Conservation (phyloP, 192 early-diverging fungal species). For the Coemansia sp. region DNA sequence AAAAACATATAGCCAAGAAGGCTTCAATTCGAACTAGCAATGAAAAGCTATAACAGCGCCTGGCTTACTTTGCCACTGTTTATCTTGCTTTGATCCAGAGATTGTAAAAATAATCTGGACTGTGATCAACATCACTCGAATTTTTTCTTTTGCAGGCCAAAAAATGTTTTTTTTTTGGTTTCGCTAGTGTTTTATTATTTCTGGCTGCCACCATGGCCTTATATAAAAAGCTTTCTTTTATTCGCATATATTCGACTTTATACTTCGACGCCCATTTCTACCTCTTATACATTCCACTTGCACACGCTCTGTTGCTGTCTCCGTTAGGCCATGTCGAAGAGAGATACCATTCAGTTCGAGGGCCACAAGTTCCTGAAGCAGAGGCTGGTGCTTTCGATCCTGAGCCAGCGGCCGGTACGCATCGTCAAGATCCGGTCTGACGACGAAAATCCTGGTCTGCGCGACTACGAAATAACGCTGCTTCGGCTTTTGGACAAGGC, state of each 20-base stretch:
- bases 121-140: background rate
- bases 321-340: constrained; percentile 28
- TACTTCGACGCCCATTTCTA: constrained; percentile 6
- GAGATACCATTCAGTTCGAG: constrained; percentile 56
- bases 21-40: too few relatives aligned
- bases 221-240: background rate
- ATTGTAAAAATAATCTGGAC: background rate
- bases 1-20: background rate
- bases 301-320: background rate
- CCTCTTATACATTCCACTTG: constrained; percentile 3
- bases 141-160: background rate
- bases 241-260: background rate
- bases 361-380: constrained; percentile 88
- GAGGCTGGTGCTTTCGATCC: constrained; percentile 81
- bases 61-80: too few relatives aligned
- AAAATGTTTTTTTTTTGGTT: background rate
- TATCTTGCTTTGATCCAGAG: constrained; percentile 3
- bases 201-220: background rate
- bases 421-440: constrained; percentile 88
- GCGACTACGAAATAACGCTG: constrained; percentile 89
- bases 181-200: too few relatives aligned
- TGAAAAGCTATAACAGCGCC: too few relatives aligned
- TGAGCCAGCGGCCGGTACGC: constrained; percentile 76
- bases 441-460: constrained; percentile 82
- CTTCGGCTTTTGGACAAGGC: constrained; percentile 87